Percentiles rank a stretch among this genome's conserved stretches.
These are phyloP conservation scores for Pascua guehoae DNA, from an alignment of 1,284 basidiomycete species.

Conservation along the genomic window DNA sequence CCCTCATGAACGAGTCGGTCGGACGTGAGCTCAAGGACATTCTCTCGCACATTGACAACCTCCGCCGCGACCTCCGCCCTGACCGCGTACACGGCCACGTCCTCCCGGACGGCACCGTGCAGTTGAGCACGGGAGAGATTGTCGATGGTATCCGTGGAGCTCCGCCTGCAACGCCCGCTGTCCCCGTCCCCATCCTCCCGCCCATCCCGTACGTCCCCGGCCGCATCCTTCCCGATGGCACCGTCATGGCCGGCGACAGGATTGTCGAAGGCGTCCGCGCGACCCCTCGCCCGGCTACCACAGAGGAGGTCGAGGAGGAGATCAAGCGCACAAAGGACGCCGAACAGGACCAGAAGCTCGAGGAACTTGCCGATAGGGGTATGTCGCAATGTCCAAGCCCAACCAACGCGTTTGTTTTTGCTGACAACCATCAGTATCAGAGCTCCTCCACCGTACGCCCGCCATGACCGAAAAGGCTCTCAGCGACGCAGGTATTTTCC, in stretches of 20 bases:
- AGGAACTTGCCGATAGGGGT: slow-evolving; percentile 39
- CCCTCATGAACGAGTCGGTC: slow-evolving; percentile 28
- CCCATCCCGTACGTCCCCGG: slow-evolving; percentile 29
- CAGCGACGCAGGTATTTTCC: too few relatives aligned
- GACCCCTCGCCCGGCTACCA: slow-evolving; percentile 24
- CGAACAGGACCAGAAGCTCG: slow-evolving; percentile 40
- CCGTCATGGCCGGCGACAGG: slow-evolving; percentile 41
- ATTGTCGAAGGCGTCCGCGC: slow-evolving; percentile 42
- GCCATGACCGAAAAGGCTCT: too few relatives aligned
- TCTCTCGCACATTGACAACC: slow-evolving; percentile 35
- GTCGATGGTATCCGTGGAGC: slow-evolving; percentile 44
- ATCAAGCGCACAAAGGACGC: slow-evolving; percentile 27
- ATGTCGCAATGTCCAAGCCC: slow-evolving; percentile 11
- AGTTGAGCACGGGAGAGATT: slow-evolving; percentile 42
- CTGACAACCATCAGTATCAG: too few relatives aligned
- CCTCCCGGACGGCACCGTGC: slow-evolving; percentile 41
- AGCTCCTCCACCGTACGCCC: too few relatives aligned
- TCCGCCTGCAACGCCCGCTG: slow-evolving; percentile 12
- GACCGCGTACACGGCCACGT: slow-evolving; percentile 38
- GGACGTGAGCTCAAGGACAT: slow-evolving; percentile 38
- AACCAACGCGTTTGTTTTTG: too few relatives aligned
- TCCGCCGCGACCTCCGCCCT: slow-evolving; percentile 39
- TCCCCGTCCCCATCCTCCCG: slow-evolving; percentile 21
- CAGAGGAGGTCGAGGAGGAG: slow-evolving; percentile 17
- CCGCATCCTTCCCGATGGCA: slow-evolving; percentile 41